Evolutionary conservation across 163 green algal species (phyloP), one percentile per base, ranked within the genome.

Genomic region (Smithsoniella earleae): DNA sequence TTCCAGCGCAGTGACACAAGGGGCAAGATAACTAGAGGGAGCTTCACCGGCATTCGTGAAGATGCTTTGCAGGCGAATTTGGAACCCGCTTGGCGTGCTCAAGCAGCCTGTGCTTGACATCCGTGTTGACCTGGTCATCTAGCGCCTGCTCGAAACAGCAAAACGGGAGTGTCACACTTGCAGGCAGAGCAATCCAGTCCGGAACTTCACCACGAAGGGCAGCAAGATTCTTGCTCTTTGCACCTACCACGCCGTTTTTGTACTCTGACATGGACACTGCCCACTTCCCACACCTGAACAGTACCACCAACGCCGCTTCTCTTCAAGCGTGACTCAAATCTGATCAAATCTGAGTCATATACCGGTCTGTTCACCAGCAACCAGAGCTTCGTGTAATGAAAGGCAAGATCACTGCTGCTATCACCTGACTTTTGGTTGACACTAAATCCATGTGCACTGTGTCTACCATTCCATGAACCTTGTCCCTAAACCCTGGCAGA

Each of bases 141-240:
- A 64, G 49, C 33, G 86, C 89, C 77, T 94, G 78, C 78, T 99
- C 94, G 80, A 97, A 98, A 43, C 83, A 84, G n/a, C 92, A 85
- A 79, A 98, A 98, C 3, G 94, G 94, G 64, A 99, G 77, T 1
- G 94, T 96, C 20, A 95, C 83, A 0, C 86, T 95, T 2, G 90
- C 54, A 3, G 94, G 94, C 75, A 98, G 85, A 3, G 80, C 75
- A 74, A 99, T 91, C 76, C 77, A 88, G 28, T 88, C 77, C 0
- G 93, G 93, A 64, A 97, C 82, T 65, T 90, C 86, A 75, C 90
- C 86, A 1, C 90, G 76, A 79, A 99, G 82, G 3, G 76, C 80
- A 2, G 91, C 91, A 34, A 99, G 80, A 86, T 99, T 99, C 49
- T 91, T 90, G 63, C 82, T 91, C 86, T 99, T 99, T 74, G 93